Base-by-base conservation (phyloP, 2,329 filamentous ascomycete species). In the Didymellaceae sp. region DNA sequence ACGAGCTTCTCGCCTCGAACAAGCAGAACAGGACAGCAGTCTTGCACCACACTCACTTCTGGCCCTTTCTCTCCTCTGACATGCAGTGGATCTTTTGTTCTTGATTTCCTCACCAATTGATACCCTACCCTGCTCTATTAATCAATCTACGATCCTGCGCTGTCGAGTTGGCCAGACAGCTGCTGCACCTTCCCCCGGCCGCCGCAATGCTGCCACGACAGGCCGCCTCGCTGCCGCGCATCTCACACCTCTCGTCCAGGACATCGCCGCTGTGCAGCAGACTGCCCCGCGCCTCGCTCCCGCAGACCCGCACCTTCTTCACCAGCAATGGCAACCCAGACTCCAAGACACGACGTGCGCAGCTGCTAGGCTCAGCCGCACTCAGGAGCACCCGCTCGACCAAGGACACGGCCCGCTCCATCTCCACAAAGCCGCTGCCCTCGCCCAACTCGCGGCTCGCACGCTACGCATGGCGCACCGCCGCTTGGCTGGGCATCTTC, bases 401-500 rank as follows among this genome's bases (percentile, higher is more conserved):
- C 50, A 58, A 54, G 42, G 53, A 45, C 45, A 48, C 62, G 8
- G 44, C 58, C 59, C 67, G 69, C 43, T 52, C 46, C 24, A 53
- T 66, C 10, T 70, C 68, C 10, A 66, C 70, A 14, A 67, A 68
- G 38, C 61, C 67, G 5, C 59, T 72, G 33, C 57, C 72, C 22
- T 38, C 53, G 28, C 65, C 68, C 40, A 66, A 44, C 57, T 71
- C 69, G 58, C 74, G 59, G 22, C 24, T 79, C 9, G 55, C 76
- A 7, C 77, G 77, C 37, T 85, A 89, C 64, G 72, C 85, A 35
- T 90, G 89, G 69, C 83, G 88, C 60, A 80, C 83, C 24, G 87
- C 91, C 25, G 85, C 88, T 2, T 83, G 83, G 63, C 74, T 90
- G 17, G 94, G 94, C 30, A 86, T 89, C 51, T 89, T 93, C 40